Base-by-base conservation (phyloP, 306 rosid species). In the Vigna hirtella region DNA sequence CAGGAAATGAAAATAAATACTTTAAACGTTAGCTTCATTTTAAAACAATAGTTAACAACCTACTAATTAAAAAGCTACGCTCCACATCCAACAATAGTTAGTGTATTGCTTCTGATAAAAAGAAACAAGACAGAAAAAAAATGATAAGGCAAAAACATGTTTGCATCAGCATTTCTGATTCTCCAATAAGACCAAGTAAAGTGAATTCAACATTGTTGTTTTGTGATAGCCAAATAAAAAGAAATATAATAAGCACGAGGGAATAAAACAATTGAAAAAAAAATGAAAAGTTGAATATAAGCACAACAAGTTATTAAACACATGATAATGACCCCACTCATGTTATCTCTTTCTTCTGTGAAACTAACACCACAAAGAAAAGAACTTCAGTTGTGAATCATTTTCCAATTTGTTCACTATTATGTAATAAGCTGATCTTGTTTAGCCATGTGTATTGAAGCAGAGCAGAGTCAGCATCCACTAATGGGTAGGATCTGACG, bases 401-500 rank as follows among this genome's bases (percentile, higher is more conserved):
- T 47, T 84, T 79, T 80, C 55, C 63, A 65, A 75, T 48, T 65
- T 57, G 38, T 14, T 22, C 15, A 63, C 45, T 74, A 45, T 59
- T 57, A 62, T 81, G 55, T 20, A 79, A 32, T 58, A 66, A 9
- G 74, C 63, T 22, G 10, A 47, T 57, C 36, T 34, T 74, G 47
- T 78, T 78, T 58, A 53, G 52, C 6, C 73, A 76, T 57, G 77
- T 62, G 78, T 71, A 66, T 24, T 65, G 72, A 84, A 72, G 22
- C 72, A 73, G 74, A 51, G 69, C 59, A 38, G 52, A 43, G 85
- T 89, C 88, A 89, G 56, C 86, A 83, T 10, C 14, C 91, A 88
- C 93, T 79, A 77, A 63, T 63, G 81, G 86, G 87, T 88, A 77
- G 92, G 83, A 85, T 86, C 88, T 81, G 86, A 87, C 86, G 81